Evolutionary conservation across 441 rosid genomes (phyloP), one percentile per base, ranked within the genome.

Genomic region (Brassica balearica): DNA sequence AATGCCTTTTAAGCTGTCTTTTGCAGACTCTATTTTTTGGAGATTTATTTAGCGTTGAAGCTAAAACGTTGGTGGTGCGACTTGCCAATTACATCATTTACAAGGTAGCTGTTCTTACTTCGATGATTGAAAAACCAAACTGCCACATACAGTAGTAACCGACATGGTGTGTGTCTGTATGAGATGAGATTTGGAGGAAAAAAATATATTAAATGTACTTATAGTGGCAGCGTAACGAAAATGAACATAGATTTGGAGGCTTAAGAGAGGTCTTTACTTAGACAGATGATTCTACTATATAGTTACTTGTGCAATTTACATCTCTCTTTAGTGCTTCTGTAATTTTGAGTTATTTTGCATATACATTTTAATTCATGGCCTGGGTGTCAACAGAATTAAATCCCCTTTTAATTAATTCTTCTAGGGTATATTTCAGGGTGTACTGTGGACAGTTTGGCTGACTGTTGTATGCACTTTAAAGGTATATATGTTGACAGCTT

Each of bases 371-470:
- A 58, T 65, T 71, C 80, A 7, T 29, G 1, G 34, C 34, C 34
- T 29, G 34, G 0, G 34, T 29, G 34, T 29, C 34, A 29, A 29
- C 34, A 29, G 1, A 29, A 29, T 29, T 71, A 11, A 71, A 22
- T 41, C 32, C 32, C 3, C 38, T 66, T 65, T 61, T 60, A 7
- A 19, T 65, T 63, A 29, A 29, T 29, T 29, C 2, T 75, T 15
- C 34, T 87, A 96, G 99, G 98, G 98, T 63, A 89, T 90, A 22
- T 88, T 87, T 86, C 97, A 92, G 83, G 88, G 85, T 62, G 91
- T 93, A 69, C 86, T 96, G 72, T 96, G 99, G 99, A 88, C 91
- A 4, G 84, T 85, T 60, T 96, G 99, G 99, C 83, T 96, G 84
- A 88, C 86, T 80, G 89, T 90, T 58, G 81, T 94, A 36, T 96